Base-by-base conservation (phyloP, 2,329 filamentous ascomycete genomes). In the Trichoderma sp. region DNA sequence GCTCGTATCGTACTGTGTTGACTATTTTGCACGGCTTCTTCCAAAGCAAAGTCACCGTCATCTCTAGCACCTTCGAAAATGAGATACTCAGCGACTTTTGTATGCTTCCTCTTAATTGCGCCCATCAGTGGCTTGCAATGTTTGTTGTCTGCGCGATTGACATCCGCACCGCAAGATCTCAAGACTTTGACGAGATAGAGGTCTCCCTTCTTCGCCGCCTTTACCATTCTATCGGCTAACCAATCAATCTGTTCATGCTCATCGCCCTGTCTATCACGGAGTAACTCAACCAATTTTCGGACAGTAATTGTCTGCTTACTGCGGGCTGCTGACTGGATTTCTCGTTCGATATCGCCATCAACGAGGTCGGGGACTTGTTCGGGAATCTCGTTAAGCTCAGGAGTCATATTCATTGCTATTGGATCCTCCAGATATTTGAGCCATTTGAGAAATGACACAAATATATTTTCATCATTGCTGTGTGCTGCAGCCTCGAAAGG, bases 341-440 rank as follows among this genome's bases (percentile, higher is more conserved):
- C 59, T 4, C 49, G 1, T 35, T 62, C n/a, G 7, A 62, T 24
- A 3, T 62, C 59, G 0, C 1, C 11, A 0, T 16, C n/a, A 4
- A 11, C 4, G 1, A 62, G 59, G 0, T 3, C 0, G 10, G n/a
- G n/a, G 3, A 11, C 0, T 0, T 14, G 13, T 2, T 5, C 0
- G 19, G 43, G 29, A n/a, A 52, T 1, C 1, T 49, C 29, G 3
- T 31, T 8, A 4, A n/a, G 16, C 19, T 13, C n/a, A 24, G n/a
- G 10, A 2, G 11, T 13, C 4, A 2, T 24, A 49, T 24, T 2
- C 0, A 14, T 35, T n/a, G 13, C 4, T 33, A 16, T 13, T 11
- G 13, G 11, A 5, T 5, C 5, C 3, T 7, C n/a, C 16, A 52
- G 14, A 27, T 27, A 62, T 24, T 62, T 62, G 29, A 62, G 43